These are phyloP conservation scores for Eremochloa ophiuroides DNA, from an alignment of 176 grass and related monocot species.

Conservation along the genomic window DNA sequence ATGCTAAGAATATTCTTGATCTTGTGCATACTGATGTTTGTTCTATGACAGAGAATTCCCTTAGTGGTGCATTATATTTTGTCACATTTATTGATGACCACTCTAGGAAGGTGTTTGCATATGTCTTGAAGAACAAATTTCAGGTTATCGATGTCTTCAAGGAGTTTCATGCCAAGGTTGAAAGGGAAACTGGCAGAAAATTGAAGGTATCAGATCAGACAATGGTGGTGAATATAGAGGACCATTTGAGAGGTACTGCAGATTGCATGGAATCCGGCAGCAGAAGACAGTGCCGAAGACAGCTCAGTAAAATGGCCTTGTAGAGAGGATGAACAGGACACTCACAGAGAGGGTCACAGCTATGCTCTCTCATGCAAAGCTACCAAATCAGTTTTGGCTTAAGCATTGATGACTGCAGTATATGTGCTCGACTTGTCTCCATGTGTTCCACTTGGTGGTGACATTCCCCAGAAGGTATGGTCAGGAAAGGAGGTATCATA, in stretches of 20 bases:
- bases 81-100: neutral
- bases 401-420: neutral
- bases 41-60: neutral
- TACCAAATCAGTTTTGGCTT: neutral
- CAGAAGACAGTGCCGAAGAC: neutral
- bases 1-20: neutral
- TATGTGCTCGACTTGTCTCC: neutral
- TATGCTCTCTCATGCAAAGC: neutral
- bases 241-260: neutral
- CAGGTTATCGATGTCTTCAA: neutral
- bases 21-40: conserved; percentile 22
- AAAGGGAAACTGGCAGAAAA: neutral
- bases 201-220: neutral
- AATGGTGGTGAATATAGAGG: neutral
- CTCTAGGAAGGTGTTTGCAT: neutral
- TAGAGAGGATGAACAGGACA: neutral
- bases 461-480: neutral
- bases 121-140: conserved; percentile 4
- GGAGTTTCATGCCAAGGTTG: conserved; percentile 7
- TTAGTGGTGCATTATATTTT: neutral
- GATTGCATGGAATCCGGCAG: neutral
- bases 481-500: neutral
- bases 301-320: neutral
- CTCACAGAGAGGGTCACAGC: neutral
- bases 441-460: neutral